Percentiles rank a stretch among this genome's conserved stretches.
Evolutionary conservation across 768 basidiomycete genomes (phyloP).

Genomic region (Mycena alexandri): DNA sequence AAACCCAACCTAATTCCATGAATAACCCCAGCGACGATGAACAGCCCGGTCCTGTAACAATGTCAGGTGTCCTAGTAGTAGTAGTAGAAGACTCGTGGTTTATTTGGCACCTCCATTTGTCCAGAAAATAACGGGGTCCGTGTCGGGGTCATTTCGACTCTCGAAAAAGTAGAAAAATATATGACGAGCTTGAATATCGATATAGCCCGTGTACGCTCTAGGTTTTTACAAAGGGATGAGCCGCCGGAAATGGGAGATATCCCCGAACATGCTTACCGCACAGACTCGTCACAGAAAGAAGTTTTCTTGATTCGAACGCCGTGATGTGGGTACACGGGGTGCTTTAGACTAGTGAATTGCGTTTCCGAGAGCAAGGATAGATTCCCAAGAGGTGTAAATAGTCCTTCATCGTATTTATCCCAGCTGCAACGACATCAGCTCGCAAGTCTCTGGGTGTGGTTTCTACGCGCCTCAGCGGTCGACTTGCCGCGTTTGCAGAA

Average conservation of each 20-base stretch:
- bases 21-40: constrained; percentile 69
- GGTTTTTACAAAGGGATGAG: neutral
- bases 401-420: constrained; percentile 27
- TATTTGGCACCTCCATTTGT: constrained; percentile 57
- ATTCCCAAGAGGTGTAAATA: constrained; percentile 29
- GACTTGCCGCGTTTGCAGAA: no score
- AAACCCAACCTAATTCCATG: constrained; percentile 71
- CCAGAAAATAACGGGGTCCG: constrained; percentile 73
- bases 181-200: constrained; percentile 72
- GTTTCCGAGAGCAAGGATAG: constrained; percentile 40
- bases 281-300: constrained; percentile 54
- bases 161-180: constrained; percentile 86
- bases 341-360: constrained; percentile 54
- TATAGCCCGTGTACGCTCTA: constrained; percentile 75
- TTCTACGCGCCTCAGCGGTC: no score
- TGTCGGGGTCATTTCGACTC: constrained; percentile 68
- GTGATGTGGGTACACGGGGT: constrained; percentile 59
- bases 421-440: constrained; percentile 1
- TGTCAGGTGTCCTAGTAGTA: neutral
- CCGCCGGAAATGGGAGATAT: neutral
- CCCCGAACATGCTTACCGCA: constrained; percentile 44
- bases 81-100: neutral
- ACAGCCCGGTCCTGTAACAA: constrained; percentile 54
- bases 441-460: neutral
- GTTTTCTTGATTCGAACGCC: constrained; percentile 55